Base-by-base conservation (phyloP, 2,329 filamentous ascomycete species). In the Knoxdaviesia proteae region DNA sequence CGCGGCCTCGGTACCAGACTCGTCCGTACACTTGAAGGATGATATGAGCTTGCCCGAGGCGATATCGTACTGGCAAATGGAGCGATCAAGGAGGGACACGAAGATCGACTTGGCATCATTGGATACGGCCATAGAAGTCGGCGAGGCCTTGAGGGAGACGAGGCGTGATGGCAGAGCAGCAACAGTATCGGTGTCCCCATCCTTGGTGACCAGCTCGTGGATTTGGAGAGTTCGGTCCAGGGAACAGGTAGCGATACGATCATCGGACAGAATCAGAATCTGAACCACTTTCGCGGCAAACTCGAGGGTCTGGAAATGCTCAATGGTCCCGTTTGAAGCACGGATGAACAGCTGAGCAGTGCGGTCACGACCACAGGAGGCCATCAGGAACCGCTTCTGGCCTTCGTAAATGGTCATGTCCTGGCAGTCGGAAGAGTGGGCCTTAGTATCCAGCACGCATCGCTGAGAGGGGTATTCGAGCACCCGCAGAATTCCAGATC, bases 271-370 rank as follows among this genome's bases (percentile, higher is more conserved):
- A 6, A 87, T 67, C 32, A 94, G 61, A 32, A 67, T 68, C 53
- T 78, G 77, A 43, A 71, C 79, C 11, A 98, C 87, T 48, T 83
- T 82, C 29, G 86, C 84, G 32, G 86, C 77, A 58, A 96, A 93
- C 50, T 98, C 88, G 44, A 96, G 71, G 0, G 90, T 98, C 57
- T 98, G 90, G 42, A 94, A 72, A 45, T 94, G 71, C 45, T 81
- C 72, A 57, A 92, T 80, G 3, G 59, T 60, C 3, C 74, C 69
- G 8, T 59, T 63, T 1, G 61, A 60, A 20, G 40, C 34, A 31
- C 67, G 65, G 46, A 73, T 68, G 55, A 94, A 96, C n/a, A 98
- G 63, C 56, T 98, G 90, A 1, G 88, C 74, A n/a, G 81, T 94
- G 41, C 90, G 78, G 58, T 98, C 90, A 49, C 90, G 72, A 34